Evolutionary conservation across 1,284 basidiomycete genomes (phyloP).

Genomic region (Prillingera fragicola): DNA sequence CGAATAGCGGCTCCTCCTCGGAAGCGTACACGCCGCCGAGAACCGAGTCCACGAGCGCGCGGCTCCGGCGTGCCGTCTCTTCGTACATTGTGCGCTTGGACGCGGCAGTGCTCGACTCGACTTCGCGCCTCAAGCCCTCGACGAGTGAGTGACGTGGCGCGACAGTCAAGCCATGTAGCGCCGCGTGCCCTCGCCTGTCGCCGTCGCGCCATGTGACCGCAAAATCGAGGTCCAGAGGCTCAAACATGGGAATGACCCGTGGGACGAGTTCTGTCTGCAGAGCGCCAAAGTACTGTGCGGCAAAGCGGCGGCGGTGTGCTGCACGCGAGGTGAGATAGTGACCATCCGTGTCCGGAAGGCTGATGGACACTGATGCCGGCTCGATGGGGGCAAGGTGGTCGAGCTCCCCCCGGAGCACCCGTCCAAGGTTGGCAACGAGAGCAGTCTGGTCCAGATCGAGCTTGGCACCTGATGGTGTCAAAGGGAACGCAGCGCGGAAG

Average conservation of each 20-base stretch:
- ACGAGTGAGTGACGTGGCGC: conserved; percentile 59
- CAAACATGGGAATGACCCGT: conserved; percentile 70
- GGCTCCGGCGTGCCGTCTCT: conserved; percentile 70
- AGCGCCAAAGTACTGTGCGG: conserved; percentile 54
- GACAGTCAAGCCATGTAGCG: conserved; percentile 57
- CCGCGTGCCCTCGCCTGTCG: conserved; percentile 52
- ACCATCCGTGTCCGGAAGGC: conserved; percentile 7
- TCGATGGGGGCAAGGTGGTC: conserved; percentile 5
- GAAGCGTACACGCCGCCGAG: conserved; percentile 66
- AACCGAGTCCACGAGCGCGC: conserved; percentile 61
- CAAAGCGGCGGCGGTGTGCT: conserved; percentile 39
- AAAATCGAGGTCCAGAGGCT: conserved; percentile 65
- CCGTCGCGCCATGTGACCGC: conserved; percentile 65
- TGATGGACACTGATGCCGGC: conserved; percentile 1
- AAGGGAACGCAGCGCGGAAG: conserved; percentile 15
- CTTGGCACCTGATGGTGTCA: no score
- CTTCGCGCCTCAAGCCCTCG: conserved; percentile 56
- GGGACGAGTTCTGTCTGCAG: conserved; percentile 56
- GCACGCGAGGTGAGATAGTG: conserved; percentile 23
- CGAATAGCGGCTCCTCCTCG: conserved; percentile 65
- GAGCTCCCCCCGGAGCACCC: conserved; percentile 25
- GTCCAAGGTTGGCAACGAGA: conserved; percentile 24
- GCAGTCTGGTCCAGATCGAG: conserved; percentile 22
- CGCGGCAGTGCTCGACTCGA: conserved; percentile 60
- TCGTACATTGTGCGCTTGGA: conserved; percentile 76